These are phyloP conservation scores for Capsella bursapastoris DNA, from an alignment of 345 rosid genomes.

Conservation along the genomic window DNA sequence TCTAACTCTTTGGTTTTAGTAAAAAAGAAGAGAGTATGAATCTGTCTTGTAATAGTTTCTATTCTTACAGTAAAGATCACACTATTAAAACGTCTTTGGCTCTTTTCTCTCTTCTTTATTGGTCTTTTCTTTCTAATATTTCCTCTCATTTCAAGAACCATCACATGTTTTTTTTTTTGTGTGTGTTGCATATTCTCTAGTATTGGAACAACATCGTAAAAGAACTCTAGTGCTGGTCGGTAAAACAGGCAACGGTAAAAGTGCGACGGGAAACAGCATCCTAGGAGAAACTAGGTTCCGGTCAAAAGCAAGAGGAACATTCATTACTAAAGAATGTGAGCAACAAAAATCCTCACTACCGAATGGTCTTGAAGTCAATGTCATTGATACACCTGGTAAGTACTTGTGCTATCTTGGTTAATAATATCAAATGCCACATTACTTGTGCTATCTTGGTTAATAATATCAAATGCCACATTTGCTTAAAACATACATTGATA, in stretches of 20 bases:
- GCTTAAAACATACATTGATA: neutral
- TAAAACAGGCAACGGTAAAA: constrained; percentile 79
- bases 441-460: neutral
- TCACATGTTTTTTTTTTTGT: neutral
- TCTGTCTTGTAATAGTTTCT: too few species aligned
- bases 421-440: neutral
- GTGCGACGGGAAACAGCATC: constrained; percentile 83
- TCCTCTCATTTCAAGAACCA: neutral
- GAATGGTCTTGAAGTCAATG: constrained; percentile 66
- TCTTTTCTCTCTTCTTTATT: too few species aligned
- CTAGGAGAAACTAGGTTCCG: constrained; percentile 64
- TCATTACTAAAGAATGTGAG: neutral
- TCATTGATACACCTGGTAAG: constrained; percentile 81
- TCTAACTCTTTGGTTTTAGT: too few species aligned
- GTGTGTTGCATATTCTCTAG: neutral
- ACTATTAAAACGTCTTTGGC: neutral
- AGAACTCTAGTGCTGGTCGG: constrained; percentile 62
- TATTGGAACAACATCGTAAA: neutral
- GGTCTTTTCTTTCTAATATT: too few species aligned
- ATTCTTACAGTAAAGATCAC: neutral
- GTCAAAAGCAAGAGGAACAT: constrained; percentile 48
- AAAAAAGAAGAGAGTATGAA: too few species aligned
- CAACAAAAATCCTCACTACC: constrained; percentile 34
- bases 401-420: neutral
- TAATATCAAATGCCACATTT: neutral